Evolutionary conservation across 1,139 yeast species (phyloP).

Genomic region (Yamadazyma dendronema): DNA sequence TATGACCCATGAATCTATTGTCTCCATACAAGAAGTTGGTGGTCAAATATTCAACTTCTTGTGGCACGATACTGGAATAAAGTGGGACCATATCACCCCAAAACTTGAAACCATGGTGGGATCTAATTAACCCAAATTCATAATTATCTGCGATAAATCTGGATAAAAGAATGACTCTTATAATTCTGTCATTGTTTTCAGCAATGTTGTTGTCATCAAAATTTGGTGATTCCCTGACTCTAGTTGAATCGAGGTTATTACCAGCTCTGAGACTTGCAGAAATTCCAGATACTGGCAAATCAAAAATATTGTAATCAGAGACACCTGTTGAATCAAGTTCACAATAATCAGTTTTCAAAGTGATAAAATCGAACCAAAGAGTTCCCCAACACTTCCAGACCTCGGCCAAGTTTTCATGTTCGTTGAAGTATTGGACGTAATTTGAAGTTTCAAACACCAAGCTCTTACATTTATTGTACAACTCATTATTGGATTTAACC

Average conservation of each 20-base stretch:
- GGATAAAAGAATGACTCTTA: constrained; percentile 51
- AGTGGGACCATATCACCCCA: constrained; percentile 26
- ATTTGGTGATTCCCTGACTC: constrained; percentile 10
- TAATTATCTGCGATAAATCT: constrained; percentile 49
- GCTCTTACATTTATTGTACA: constrained; percentile 26
- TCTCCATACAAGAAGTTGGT: constrained; percentile 43
- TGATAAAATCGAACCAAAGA: constrained; percentile 66
- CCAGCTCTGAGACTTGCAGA: constrained; percentile 23
- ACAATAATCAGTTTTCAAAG: constrained; percentile 49
- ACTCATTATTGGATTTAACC: constrained; percentile 26
- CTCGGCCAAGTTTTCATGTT: constrained; percentile 65
- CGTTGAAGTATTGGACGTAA: constrained; percentile 43
- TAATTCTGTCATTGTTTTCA: constrained; percentile 31
- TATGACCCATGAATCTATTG: constrained; percentile 42
- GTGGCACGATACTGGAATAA: constrained; percentile 12
- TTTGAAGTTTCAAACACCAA: constrained; percentile 31
- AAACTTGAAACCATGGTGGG: constrained; percentile 44
- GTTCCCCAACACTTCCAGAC: constrained; percentile 88
- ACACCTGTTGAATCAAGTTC: constrained; percentile 59
- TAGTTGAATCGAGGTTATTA: constrained; percentile 15
- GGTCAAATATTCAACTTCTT: constrained; percentile 13
- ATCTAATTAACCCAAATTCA: constrained; percentile 53
- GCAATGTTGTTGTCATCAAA: constrained; percentile 15
- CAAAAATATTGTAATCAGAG: constrained; percentile 52
- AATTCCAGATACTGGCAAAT: constrained; percentile 66